Evolutionary conservation across 1,284 basidiomycete genomes (phyloP).

Genomic region (Trichosporon ovoides): DNA sequence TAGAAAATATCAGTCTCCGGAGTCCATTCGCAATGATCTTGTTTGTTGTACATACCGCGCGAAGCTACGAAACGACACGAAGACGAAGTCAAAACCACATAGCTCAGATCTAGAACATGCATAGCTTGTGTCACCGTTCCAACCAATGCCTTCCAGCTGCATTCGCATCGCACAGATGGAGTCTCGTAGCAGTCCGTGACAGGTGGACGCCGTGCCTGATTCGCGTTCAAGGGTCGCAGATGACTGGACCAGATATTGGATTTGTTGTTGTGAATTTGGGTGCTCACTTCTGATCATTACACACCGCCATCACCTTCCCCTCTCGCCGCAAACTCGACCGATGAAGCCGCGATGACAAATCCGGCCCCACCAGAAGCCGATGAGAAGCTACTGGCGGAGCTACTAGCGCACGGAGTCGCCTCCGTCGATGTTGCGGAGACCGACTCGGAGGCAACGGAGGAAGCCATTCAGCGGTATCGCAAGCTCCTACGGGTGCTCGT

Average conservation of each 20-base stretch:
- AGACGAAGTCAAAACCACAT: too few relatives aligned
- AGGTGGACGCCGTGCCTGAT: not conserved
- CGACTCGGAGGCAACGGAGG: conserved; percentile 5
- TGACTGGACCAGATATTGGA: not conserved
- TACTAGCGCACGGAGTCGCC: conserved; percentile 35
- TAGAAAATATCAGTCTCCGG: conserved; percentile 6
- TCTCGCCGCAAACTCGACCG: not conserved
- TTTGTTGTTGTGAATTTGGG: conserved; percentile 4
- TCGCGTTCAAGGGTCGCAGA: not conserved
- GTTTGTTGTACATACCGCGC: too few relatives aligned
- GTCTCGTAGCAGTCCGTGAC: too few relatives aligned
- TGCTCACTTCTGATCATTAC: not conserved
- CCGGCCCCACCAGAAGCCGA: conserved; percentile 6
- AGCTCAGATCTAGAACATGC: too few relatives aligned
- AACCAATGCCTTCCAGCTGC: too few relatives aligned
- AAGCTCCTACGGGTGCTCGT: conserved; percentile 37
- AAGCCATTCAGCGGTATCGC: conserved; percentile 20
- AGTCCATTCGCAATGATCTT: too few relatives aligned
- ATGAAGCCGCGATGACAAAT: conserved; percentile 1
- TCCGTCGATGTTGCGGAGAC: conserved; percentile 22
- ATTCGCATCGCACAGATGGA: not conserved
- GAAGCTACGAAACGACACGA: too few relatives aligned
- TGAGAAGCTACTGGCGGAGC: conserved; percentile 32
- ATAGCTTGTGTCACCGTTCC: too few relatives aligned
- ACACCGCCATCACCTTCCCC: not conserved